A percentile compares a stretch with the other conserved stretches of the same genome.
These are phyloP conservation scores for Rossbeevera mucosa DNA, from an alignment of 768 basidiomycete genomes.

Conservation along the genomic window DNA sequence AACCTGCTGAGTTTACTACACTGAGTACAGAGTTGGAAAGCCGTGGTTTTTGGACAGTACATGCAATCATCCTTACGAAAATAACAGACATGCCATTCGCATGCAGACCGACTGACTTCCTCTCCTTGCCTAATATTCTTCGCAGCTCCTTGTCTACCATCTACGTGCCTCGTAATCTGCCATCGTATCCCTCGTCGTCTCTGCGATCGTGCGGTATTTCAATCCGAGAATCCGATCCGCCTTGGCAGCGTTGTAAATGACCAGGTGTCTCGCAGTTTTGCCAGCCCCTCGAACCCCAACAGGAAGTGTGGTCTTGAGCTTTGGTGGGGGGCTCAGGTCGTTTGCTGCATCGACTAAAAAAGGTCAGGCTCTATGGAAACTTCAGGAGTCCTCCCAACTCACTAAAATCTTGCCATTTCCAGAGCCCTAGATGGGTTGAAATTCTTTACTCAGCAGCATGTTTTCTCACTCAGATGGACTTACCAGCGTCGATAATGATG, in stretches of 20 bases:
- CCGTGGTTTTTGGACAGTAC: background rate
- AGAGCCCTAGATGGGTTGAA: constrained; percentile 12
- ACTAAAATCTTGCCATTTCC: constrained; percentile 33
- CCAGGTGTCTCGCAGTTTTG: constrained; percentile 22
- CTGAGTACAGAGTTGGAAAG: background rate
- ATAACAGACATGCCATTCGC: background rate
- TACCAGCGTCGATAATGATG: constrained; percentile 44
- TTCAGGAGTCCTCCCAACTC: background rate
- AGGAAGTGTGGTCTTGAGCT: constrained; percentile 27
- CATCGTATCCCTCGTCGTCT: constrained; percentile 26
- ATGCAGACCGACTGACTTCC: background rate
- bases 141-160: background rate
- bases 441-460: background rate
- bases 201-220: constrained; percentile 37
- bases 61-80: background rate
- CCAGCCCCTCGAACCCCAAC: constrained; percentile 34
- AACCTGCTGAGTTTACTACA: background rate
- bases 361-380: background rate
- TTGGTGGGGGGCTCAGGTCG: constrained; percentile 28
- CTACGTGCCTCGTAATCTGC: background rate
- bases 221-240: constrained; percentile 38
- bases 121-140: background rate
- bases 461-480: background rate
- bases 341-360: constrained; percentile 37
- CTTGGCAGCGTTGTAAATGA: constrained; percentile 36